Conservation (phyloP, 108 stramenopile species). For the Discostella stelligeroides region DNA sequence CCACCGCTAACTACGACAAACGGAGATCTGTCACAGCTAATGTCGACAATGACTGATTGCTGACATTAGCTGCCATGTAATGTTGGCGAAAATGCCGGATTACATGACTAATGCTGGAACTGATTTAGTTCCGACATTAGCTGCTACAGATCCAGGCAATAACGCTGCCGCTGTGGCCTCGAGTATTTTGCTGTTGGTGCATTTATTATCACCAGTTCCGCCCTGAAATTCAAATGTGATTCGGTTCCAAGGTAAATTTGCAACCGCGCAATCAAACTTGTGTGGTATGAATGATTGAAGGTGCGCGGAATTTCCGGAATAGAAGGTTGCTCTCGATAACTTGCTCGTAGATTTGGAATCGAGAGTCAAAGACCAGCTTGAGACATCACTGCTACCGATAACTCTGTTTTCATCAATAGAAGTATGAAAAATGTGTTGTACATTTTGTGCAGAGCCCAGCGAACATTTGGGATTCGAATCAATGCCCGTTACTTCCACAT, state of each 20-base stretch:
- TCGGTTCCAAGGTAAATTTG: constrained; percentile 73
- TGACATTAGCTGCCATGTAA: no score
- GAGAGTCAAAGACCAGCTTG: constrained; percentile 1
- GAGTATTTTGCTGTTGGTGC: constrained; percentile 19
- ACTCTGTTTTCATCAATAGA: not conserved
- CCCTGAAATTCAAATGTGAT: constrained; percentile 32
- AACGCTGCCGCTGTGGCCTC: not conserved
- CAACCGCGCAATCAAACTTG: constrained; percentile 57
- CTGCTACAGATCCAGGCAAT: constrained; percentile 12
- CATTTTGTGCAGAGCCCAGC: constrained; percentile 50
- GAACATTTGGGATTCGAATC: constrained; percentile 65
- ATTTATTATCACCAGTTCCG: not conserved
- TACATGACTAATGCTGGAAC: no score
- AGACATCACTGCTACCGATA: constrained; percentile 4
- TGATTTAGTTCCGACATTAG: no score
- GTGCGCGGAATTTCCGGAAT: constrained; percentile 10
- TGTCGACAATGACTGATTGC: no score
- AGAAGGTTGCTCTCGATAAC: constrained; percentile 11
- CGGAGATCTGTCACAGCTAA: no score
- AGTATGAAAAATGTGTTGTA: constrained; percentile 46
- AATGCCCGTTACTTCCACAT: constrained; percentile 50
- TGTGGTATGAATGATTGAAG: not conserved
- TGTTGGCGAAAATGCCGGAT: no score
- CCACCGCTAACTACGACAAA: constrained; percentile 32
- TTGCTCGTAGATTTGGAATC: not conserved